Base-by-base conservation (phyloP, 2,329 filamentous ascomycete species). In the Fonsecaea multimorphosa region DNA sequence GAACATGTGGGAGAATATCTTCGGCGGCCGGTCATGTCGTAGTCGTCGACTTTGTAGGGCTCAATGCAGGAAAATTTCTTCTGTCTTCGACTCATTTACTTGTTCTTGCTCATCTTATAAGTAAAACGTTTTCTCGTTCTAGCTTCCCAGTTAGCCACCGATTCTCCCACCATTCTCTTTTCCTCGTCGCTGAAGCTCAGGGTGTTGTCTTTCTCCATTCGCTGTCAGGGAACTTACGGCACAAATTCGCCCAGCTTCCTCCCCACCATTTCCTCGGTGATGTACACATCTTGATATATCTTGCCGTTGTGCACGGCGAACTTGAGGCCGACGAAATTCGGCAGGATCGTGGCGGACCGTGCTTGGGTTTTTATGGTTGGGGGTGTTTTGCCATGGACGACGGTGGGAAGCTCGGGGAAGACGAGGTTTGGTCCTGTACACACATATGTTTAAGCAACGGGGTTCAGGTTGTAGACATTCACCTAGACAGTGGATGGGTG, bases 181-280 rank as follows among this genome's bases (percentile, higher is more conserved):
- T 31, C 29, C 29, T 8, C 29, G 29, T 31, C 29, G 16, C 16
- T 19, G 16, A 19, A 44, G 6, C 32, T 32, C 19, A 3, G 38
- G 6, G 2, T 3, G 16, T n/a, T n/a, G n/a, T n/a, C n/a, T n/a
- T 9, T 49, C 53, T 24, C n/a, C 52, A 32, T 32, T 31, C 32
- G 5, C 5, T 1, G 8, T 54, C 8, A 11, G 61, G 51, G 51
- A 57, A 87, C 92, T 75, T 86, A 97, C 93, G 87, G 83, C 68
- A 92, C 89, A 78, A 97, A 97, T 80, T 97, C 93, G 73, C 93
- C 93, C 72, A 97, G 84, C 81, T 97, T 97, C 79, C 95, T 91
- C 61, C 93, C 93, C 57, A 97, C 93, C 93, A 97, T 97, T 75
- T 97, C 91, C 77, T 97, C 93, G 16, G 93, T 96, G 69, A 97